phyloP scores from a whole-genome alignment of 805 yeast species.

The Candida sithepensis region DNA sequence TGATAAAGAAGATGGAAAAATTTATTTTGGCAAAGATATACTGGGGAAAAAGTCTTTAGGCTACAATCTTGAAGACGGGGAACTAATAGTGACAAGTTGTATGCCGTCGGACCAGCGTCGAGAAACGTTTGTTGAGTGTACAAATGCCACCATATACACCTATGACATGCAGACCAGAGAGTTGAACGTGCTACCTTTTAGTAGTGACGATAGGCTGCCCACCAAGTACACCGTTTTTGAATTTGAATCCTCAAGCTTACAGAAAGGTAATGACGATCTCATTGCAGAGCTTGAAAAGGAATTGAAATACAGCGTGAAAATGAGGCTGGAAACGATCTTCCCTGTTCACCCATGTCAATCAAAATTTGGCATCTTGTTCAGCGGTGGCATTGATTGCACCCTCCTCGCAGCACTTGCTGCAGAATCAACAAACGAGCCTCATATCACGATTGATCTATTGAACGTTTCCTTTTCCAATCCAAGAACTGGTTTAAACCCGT shows the following conservation, averaged over 20 bases:
- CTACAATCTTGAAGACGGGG: conserved; percentile 32
- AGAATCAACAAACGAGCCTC: conserved; percentile 20
- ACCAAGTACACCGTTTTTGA: conserved; percentile 11
- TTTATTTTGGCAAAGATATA: conserved; percentile 81
- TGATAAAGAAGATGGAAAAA: conserved; percentile 35
- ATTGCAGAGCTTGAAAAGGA: conserved; percentile 24
- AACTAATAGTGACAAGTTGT: conserved; percentile 47
- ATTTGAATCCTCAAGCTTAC: background rate
- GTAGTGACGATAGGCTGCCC: conserved; percentile 13
- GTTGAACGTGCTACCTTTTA: conserved; percentile 19
- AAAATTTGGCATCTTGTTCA: conserved; percentile 64
- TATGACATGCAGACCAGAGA: conserved; percentile 30
- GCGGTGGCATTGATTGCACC: conserved; percentile 96
- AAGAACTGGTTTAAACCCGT: conserved; percentile 57
- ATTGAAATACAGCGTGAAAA: conserved; percentile 38
- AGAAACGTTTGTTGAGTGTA: conserved; percentile 48
- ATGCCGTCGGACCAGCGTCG: conserved; percentile 31
- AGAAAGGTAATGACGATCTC: conserved; percentile 3
- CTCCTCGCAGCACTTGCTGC: conserved; percentile 59
- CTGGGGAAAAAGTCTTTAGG: conserved; percentile 79
- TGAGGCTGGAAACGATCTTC: conserved; percentile 57
- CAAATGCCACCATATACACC: conserved; percentile 45
- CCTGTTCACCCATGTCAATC: conserved; percentile 44
- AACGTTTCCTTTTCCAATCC: conserved; percentile 94
- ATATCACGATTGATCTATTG: conserved; percentile 60